phyloP scores from a whole-genome alignment of 2,329 filamentous ascomycete genomes.

The Triangularia verruculosa region DNA sequence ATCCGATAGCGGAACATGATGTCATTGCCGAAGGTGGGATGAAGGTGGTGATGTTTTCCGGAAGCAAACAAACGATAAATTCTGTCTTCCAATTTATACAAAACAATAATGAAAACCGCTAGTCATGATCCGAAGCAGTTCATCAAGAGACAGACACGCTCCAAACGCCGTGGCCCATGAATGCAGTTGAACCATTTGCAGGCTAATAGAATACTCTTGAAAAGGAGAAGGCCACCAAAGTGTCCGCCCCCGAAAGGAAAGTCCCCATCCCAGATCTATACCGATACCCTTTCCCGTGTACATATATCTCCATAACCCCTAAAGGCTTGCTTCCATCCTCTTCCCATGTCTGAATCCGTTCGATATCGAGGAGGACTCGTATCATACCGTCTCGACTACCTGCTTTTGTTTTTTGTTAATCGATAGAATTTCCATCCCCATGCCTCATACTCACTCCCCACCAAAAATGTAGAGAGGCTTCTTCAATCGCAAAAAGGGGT shows the following conservation, averaged over 20 bases:
- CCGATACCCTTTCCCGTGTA: neutral
- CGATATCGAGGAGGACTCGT: neutral
- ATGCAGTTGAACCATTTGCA: slow-evolving; percentile 4
- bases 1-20: slow-evolving; percentile 7
- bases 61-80: neutral
- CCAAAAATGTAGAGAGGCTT: neutral
- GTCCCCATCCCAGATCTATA: neutral
- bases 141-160: neutral
- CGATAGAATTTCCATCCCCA: neutral
- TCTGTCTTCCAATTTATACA: neutral
- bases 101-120: neutral
- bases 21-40: neutral
- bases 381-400: neutral
- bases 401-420: neutral
- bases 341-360: neutral
- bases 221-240: neutral
- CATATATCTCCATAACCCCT: neutral
- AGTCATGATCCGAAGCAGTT: neutral
- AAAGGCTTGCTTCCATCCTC: neutral
- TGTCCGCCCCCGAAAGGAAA: neutral
- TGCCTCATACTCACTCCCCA: neutral
- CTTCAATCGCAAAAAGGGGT: neutral
- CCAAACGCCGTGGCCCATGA: slow-evolving; percentile 11
- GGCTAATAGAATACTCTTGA: neutral
- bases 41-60: neutral